Evolutionary conservation across 2,329 filamentous ascomycete genomes (phyloP).

Genomic region (Colletotrichum truncatum): DNA sequence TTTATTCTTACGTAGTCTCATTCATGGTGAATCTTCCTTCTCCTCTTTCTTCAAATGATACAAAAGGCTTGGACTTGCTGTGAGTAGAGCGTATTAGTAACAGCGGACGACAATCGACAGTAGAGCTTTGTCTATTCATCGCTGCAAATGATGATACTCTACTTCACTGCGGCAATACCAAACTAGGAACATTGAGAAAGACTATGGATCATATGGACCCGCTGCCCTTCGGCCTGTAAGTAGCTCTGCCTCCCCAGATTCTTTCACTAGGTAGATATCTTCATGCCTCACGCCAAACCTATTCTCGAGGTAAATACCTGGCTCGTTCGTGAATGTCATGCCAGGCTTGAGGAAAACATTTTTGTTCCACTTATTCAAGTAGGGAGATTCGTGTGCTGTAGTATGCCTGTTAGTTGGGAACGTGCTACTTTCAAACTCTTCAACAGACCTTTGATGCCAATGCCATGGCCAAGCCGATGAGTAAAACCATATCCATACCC

Average conservation of each 20-base stretch:
- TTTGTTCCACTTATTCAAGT: conserved; percentile 70
- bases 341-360: conserved; percentile 56
- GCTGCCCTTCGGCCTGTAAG: conserved; percentile 61
- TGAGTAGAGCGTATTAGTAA: too few relatives aligned
- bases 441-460: conserved; percentile 63
- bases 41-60: too few relatives aligned
- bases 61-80: too few relatives aligned
- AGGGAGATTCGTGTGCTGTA: conserved; percentile 68
- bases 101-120: too few relatives aligned
- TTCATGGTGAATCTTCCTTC: too few relatives aligned
- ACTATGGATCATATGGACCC: conserved; percentile 61
- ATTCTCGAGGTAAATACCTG: conserved; percentile 68
- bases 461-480: conserved; percentile 70
- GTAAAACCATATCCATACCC: conserved; percentile 69
- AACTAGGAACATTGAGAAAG: too few relatives aligned
- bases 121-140: too few relatives aligned
- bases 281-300: conserved; percentile 71
- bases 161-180: too few relatives aligned
- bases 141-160: too few relatives aligned
- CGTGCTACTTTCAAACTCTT: too few relatives aligned
- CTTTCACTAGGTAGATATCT: conserved; percentile 67
- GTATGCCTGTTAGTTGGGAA: background rate
- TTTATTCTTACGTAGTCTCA: too few relatives aligned
- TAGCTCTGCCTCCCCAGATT: conserved; percentile 61
- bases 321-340: conserved; percentile 72